Conservation (phyloP, 305 asterid genomes). For the Salvia sclarea region DNA sequence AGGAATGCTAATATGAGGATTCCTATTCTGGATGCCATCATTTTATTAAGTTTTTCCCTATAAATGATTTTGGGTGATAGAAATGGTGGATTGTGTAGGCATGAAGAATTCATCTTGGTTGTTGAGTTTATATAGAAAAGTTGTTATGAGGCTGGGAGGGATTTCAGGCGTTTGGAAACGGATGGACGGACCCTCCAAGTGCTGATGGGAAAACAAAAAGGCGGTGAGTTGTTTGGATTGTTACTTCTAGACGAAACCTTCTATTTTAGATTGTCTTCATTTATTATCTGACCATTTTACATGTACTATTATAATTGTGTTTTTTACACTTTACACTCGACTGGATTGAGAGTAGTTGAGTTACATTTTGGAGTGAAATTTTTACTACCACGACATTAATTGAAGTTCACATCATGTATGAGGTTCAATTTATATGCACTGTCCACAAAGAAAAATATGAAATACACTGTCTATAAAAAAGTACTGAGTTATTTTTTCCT, state of each 20-base stretch:
- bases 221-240: neutral
- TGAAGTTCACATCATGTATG: too few relatives aligned
- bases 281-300: too few relatives aligned
- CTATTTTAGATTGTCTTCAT: too few relatives aligned
- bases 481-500: too few relatives aligned
- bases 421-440: too few relatives aligned
- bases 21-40: conserved; percentile 45
- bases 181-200: conserved; percentile 18
- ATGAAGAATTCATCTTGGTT: neutral
- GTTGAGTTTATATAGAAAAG: conserved; percentile 25
- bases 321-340: too few relatives aligned
- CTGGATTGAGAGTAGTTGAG: too few relatives aligned
- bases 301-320: too few relatives aligned
- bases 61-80: neutral
- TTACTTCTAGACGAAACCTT: neutral
- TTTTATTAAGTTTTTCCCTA: neutral
- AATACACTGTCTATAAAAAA: too few relatives aligned
- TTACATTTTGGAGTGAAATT: too few relatives aligned
- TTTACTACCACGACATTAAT: too few relatives aligned
- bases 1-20: conserved; percentile 36
- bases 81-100: conserved; percentile 19
- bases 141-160: conserved; percentile 32
- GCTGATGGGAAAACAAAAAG: conserved; percentile 1
- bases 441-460: too few relatives aligned
- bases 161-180: conserved; percentile 31